Conservation (phyloP, 495 filamentous ascomycete genomes). For the Tuber aestivum region DNA sequence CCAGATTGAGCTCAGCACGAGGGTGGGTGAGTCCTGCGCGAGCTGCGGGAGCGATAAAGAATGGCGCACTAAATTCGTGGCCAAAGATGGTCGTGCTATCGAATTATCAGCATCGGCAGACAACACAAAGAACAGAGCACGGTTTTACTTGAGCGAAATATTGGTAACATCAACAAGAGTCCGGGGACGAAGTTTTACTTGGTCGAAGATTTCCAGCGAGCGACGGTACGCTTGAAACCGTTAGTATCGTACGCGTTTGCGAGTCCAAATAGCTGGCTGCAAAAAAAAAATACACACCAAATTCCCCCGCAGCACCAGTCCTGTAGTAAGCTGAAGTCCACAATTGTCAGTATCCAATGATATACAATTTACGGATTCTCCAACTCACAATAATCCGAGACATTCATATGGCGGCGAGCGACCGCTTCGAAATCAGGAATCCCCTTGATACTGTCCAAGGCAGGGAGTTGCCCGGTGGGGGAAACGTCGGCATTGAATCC, state of each 20-base stretch:
- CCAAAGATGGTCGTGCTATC: constrained; percentile 43
- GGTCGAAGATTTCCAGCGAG: constrained; percentile 45
- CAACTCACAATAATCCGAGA: constrained; percentile 12
- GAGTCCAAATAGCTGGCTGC: neutral
- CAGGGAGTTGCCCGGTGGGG: constrained; percentile 8
- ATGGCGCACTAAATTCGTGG: constrained; percentile 46
- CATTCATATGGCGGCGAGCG: constrained; percentile 10
- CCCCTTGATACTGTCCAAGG: neutral
- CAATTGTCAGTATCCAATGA: neutral
- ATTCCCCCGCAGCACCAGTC: constrained; percentile 46
- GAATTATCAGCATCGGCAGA: neutral
- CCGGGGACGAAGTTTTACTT: constrained; percentile 38
- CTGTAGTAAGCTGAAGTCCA: constrained; percentile 43
- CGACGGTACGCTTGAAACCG: constrained; percentile 41
- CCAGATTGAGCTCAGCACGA: constrained; percentile 44
- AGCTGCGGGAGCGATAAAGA: constrained; percentile 47
- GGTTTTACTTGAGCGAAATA: constrained; percentile 20
- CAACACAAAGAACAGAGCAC: neutral
- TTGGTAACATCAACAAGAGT: constrained; percentile 43
- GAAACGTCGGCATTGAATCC: constrained; percentile 4
- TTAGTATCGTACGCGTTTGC: neutral
- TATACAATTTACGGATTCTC: neutral
- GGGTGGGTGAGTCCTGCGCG: constrained; percentile 43
- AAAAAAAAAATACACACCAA: constrained; percentile 17
- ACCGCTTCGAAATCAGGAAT: neutral